These are phyloP conservation scores for Rhodamnia argentea DNA, from an alignment of 345 rosid genomes.

Conservation along the genomic window DNA sequence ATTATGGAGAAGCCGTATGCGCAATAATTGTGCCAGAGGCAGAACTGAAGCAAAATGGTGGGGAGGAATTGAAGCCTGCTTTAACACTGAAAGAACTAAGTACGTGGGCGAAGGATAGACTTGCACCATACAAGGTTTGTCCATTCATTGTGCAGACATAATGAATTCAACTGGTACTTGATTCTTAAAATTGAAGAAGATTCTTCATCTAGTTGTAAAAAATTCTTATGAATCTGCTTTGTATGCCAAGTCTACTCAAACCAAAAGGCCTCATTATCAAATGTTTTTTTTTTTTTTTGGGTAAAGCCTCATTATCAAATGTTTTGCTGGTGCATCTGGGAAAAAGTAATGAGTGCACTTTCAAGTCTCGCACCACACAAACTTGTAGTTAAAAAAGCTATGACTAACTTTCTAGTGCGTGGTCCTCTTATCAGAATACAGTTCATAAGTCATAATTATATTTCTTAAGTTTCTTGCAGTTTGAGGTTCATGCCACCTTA, in stretches of 20 bases:
- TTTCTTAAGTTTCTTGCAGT: neutral
- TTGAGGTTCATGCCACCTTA: neutral
- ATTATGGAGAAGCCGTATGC: slow-evolving; percentile 75
- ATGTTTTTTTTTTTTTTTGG: no score
- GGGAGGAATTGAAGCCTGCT: slow-evolving; percentile 37
- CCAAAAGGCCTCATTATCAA: neutral
- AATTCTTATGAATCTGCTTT: neutral
- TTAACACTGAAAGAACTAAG: slow-evolving; percentile 69
- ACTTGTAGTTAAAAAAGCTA: neutral
- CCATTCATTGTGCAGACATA: neutral
- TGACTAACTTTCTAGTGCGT: neutral
- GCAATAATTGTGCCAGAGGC: slow-evolving; percentile 58
- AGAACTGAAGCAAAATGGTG: slow-evolving; percentile 33
- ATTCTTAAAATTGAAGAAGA: neutral
- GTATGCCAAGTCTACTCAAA: neutral
- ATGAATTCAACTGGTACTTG: neutral
- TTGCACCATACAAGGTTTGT: slow-evolving; percentile 95
- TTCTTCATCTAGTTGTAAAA: neutral
- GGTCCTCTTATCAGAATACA: neutral
- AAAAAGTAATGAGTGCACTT: neutral
- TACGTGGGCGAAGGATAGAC: slow-evolving; percentile 84
- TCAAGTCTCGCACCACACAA: neutral
- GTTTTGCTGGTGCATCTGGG: neutral
- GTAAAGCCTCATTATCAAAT: neutral
- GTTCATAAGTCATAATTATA: neutral